Evolutionary conservation across 306 rosid species (phyloP).

Genomic region (Chamaecrista fasciculata): DNA sequence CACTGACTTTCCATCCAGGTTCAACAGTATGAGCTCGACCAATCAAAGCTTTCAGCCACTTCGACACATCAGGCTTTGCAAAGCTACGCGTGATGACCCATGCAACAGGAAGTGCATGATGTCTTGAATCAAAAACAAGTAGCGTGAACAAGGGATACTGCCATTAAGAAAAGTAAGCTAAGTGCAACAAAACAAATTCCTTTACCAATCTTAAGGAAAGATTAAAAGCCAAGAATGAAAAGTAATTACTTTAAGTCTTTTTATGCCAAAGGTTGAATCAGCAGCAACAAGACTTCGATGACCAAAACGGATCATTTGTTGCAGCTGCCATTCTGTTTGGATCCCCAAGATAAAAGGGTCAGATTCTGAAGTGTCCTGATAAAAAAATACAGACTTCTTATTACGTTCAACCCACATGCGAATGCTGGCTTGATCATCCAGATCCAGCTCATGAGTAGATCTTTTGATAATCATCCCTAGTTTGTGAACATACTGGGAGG

Average conservation of each 20-base stretch:
- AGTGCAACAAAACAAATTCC: constrained; percentile 10
- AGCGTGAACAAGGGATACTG: constrained; percentile 97
- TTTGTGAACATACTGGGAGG: constrained; percentile 92
- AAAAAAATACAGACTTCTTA: constrained; percentile 68
- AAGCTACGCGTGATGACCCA: constrained; percentile 94
- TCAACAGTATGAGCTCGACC: constrained; percentile 67
- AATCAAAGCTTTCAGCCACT: constrained; percentile 82
- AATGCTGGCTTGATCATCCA: constrained; percentile 94
- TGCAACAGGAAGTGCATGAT: constrained; percentile 95
- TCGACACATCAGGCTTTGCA: constrained; percentile 75
- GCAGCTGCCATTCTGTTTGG: constrained; percentile 98
- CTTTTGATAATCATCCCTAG: constrained; percentile 93
- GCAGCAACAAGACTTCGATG: constrained; percentile 78
- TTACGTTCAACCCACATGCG: constrained; percentile 94
- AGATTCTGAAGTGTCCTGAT: constrained; percentile 80
- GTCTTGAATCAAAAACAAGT: constrained; percentile 89
- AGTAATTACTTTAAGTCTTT: constrained; percentile 74
- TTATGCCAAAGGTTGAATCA: constrained; percentile 88
- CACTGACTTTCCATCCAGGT: constrained; percentile 84
- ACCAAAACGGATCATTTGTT: constrained; percentile 92
- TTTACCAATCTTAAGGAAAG: constrained; percentile 2
- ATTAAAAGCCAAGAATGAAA: constrained; percentile 8
- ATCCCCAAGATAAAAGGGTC: constrained; percentile 85
- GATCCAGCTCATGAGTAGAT: constrained; percentile 88
- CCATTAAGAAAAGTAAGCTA: constrained; percentile 35